Evolutionary conservation across 164 flowering plant species (phyloP).

Genomic region (Chimonanthus salicifolius): DNA sequence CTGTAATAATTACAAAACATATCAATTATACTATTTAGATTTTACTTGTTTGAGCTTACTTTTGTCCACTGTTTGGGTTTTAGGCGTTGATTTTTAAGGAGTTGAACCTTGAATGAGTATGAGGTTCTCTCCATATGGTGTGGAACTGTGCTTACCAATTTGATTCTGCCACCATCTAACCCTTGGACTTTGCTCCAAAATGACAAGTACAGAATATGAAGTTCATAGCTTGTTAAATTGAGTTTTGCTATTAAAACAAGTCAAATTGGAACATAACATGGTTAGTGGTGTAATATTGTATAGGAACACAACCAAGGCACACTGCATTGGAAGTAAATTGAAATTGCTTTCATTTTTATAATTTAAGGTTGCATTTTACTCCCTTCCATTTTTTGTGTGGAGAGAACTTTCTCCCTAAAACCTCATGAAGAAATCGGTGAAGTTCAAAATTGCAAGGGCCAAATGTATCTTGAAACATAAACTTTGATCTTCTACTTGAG

Average conservation of each 20-base stretch:
- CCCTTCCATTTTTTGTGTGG: not conserved
- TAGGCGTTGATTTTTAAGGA: no score
- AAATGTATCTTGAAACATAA: not conserved
- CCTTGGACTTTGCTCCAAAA: no score
- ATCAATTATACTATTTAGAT: not conserved
- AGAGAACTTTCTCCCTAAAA: not conserved
- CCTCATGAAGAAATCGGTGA: not conserved
- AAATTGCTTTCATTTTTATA: no score
- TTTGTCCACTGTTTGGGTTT: not conserved
- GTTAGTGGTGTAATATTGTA: not conserved
- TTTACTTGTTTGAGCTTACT: not conserved
- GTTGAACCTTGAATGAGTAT: no score
- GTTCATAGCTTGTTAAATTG: not conserved
- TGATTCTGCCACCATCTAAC: no score
- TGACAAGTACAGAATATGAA: not conserved
- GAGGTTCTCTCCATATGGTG: not conserved
- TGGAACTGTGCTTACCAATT: not conserved
- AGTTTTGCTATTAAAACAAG: not conserved
- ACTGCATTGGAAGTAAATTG: not conserved
- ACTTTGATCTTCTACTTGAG: no score
- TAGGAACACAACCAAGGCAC: not conserved
- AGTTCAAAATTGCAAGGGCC: not conserved
- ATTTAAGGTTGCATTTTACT: not conserved
- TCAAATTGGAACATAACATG: not conserved
- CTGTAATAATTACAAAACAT: not conserved